Conservation (phyloP, 2,329 filamentous ascomycete genomes). For the Pseudocercospora pini-densiflorae region DNA sequence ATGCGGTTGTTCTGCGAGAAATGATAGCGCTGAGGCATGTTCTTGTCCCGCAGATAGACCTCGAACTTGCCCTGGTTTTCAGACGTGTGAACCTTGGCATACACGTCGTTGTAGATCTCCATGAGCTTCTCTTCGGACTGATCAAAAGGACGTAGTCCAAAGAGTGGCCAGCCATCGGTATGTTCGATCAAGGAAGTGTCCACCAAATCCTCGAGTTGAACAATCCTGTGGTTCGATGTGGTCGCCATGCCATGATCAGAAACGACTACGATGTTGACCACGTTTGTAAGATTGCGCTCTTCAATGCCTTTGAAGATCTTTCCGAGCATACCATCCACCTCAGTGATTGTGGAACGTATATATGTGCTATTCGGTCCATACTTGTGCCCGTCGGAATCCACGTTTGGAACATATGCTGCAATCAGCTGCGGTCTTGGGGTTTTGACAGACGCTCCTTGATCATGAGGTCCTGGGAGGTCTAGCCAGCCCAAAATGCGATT, state of each 20-base stretch:
- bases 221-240: slow-evolving; percentile 76
- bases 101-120: slow-evolving; percentile 64
- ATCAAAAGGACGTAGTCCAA: slow-evolving; percentile 81
- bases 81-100: slow-evolving; percentile 59
- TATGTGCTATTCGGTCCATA: slow-evolving; percentile 96
- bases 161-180: slow-evolving; percentile 91
- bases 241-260: slow-evolving; percentile 99
- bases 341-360: slow-evolving; percentile 74
- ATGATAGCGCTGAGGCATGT: slow-evolving; percentile 93
- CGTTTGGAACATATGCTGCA: slow-evolving; percentile 90
- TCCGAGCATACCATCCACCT: slow-evolving; percentile 84
- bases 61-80: slow-evolving; percentile 73
- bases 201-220: slow-evolving; percentile 89
- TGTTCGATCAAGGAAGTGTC: slow-evolving; percentile 78
- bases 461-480: slow-evolving; percentile 76
- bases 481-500: slow-evolving; percentile 79
- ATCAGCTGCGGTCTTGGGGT: slow-evolving; percentile 83
- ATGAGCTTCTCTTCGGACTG: slow-evolving; percentile 62
- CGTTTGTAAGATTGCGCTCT: slow-evolving; percentile 78
- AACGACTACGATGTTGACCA: slow-evolving; percentile 95
- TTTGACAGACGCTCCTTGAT: slow-evolving; percentile 45
- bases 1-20: slow-evolving; percentile 88
- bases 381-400: slow-evolving; percentile 83
- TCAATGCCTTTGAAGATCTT: slow-evolving; percentile 76
- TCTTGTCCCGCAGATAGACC: slow-evolving; percentile 80